These are phyloP conservation scores for Earliella scabrosa DNA, from an alignment of 1,284 basidiomycete genomes.

Conservation along the genomic window DNA sequence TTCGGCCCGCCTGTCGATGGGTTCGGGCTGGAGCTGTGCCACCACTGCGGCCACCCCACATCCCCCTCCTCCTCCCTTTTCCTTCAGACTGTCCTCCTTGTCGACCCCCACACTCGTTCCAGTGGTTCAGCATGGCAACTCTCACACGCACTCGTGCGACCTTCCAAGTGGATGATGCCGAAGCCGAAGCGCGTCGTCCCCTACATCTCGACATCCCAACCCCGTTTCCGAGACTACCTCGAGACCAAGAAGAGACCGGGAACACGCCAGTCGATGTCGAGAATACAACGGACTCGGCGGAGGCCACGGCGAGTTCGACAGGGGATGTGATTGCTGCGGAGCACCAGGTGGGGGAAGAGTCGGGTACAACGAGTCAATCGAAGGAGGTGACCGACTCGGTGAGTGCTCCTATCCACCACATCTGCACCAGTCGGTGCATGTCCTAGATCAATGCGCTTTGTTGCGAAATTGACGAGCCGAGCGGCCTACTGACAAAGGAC, in stretches of 20 bases:
- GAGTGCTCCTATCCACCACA: neutral
- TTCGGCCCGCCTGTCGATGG: constrained; percentile 31
- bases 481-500: neutral
- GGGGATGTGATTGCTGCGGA: neutral
- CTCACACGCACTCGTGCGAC: constrained; percentile 23
- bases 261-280: neutral
- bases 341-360: neutral
- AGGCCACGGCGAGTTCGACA: no score
- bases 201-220: constrained; percentile 35
- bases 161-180: constrained; percentile 3
- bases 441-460: neutral
- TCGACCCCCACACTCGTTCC: constrained; percentile 10
- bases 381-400: neutral
- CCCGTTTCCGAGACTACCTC: constrained; percentile 37
- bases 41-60: neutral
- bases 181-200: constrained; percentile 12
- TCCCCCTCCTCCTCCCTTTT: neutral
- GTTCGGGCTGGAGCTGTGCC: neutral
- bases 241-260: neutral
- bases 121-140: constrained; percentile 29
- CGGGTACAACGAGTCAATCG: neutral
- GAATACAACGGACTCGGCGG: neutral
- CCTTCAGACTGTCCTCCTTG: neutral
- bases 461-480: neutral
- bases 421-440: no score